Evolutionary conservation across 768 basidiomycete genomes (phyloP).

Genomic region (Mycena metata): DNA sequence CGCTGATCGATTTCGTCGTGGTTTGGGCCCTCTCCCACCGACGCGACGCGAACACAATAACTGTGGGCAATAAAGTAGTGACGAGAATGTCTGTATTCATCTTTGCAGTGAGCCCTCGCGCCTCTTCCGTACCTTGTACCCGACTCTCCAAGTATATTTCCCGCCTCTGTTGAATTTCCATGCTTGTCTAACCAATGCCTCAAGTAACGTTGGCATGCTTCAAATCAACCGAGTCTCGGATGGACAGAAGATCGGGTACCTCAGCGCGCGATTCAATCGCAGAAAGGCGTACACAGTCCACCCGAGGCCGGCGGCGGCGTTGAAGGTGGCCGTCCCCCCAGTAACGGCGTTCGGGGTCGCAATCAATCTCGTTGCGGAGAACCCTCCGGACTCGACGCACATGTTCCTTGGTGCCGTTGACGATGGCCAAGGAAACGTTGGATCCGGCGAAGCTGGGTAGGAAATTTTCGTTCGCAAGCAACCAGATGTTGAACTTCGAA

Average conservation of each 20-base stretch:
- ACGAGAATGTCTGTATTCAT: background rate
- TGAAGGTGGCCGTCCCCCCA: slow-evolving; percentile 14
- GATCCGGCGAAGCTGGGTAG: background rate
- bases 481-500: background rate
- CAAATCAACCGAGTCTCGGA: background rate
- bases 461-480: background rate
- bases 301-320: background rate
- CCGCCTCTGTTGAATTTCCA: background rate
- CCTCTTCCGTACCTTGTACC: slow-evolving; percentile 4
- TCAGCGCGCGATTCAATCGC: slow-evolving; percentile 5
- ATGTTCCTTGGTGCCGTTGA: slow-evolving; percentile 13
- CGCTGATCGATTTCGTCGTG: slow-evolving; percentile 24
- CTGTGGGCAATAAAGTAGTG: background rate
- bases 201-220: slow-evolving; percentile 9
- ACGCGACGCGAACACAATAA: slow-evolving; percentile 13
- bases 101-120: slow-evolving; percentile 5
- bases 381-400: slow-evolving; percentile 1
- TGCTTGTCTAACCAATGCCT: too few species aligned
- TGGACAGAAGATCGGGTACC: slow-evolving; percentile 7
- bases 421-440: background rate
- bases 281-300: slow-evolving; percentile 10
- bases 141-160: slow-evolving; percentile 3
- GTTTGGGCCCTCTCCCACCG: slow-evolving; percentile 17
- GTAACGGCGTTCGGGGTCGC: background rate
- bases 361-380: slow-evolving; percentile 12